Base-by-base conservation (phyloP, 768 basidiomycete species). In the Imleria badia region DNA sequence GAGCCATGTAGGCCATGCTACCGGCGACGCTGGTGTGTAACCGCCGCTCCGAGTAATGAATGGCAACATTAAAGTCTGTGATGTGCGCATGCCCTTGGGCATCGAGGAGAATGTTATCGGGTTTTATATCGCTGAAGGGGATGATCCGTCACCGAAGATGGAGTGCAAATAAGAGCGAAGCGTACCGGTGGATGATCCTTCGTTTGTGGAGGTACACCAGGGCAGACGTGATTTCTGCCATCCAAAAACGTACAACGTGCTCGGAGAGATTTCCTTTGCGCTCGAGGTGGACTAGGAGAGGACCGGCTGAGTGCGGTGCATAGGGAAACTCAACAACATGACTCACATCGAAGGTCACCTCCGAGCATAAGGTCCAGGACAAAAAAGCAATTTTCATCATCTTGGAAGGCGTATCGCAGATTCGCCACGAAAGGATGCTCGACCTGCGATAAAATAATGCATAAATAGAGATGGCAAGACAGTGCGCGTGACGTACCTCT, bases 1-100 rank as follows among this genome's bases (percentile, higher is more conserved):
- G 95, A 11, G 95, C 95, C 97, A 99, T 99, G 75, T 99, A 99
- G 0, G 97, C 96, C 93, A 99, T 95, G 66, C 91, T 94, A 5
- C 97, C 97, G 8, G 97, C 96, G 15, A 99, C 90, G 55, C 91
- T 93, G 1, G 91, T 94, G 71, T 98, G 87, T 56, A 89, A 66
- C 34, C 95, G 82, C 48, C 87, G 81, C 55, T 92, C 90, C 12
- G 95, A 96, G 69, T 94, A 98, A 71, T 98, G 96, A 9, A 98
- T 96, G 22, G 96, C 97, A 60, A 99, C 94, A 66, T 99, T 99
- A 77, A 99, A 97, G 74, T 99, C 97, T 10, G 97, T 98, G 63
- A 99, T 77, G 67, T 98, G 96, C 2, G 92, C 96, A 67, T 99
- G 95, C 0, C 97, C 97, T 65, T 78, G 74, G n/a, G 88, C 83